These are phyloP conservation scores for Aspergillus unguis DNA, from an alignment of 2,329 filamentous ascomycete genomes.

Conservation along the genomic window DNA sequence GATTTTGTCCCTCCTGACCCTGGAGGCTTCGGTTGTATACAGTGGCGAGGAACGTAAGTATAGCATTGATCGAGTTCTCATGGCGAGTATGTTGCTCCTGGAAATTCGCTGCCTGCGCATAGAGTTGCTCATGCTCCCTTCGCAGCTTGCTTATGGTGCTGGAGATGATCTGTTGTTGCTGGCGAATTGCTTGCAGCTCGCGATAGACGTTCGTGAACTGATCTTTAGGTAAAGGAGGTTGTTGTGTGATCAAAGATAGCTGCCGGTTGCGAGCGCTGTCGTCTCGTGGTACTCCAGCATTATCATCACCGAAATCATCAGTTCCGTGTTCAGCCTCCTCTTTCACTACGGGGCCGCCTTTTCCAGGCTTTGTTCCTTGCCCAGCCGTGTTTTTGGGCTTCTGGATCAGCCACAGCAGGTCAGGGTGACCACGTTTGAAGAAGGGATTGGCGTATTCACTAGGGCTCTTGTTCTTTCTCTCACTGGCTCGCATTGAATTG, in stretches of 20 bases:
- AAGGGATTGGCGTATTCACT: conserved; percentile 98
- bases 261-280: conserved; percentile 38
- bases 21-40: conserved; percentile 94
- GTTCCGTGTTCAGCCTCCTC: conserved; percentile 64
- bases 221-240: conserved; percentile 57
- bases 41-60: conserved; percentile 91
- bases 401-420: conserved; percentile 92
- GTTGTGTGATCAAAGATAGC: conserved; percentile 41
- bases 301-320: conserved; percentile 53
- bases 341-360: conserved; percentile 45
- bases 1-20: conserved; percentile 72
- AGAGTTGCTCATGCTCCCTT: conserved; percentile 81
- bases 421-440: conserved; percentile 88
- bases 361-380: conserved; percentile 52
- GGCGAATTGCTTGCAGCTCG: conserved; percentile 76
- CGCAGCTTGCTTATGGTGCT: conserved; percentile 75
- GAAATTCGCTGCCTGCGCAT: conserved; percentile 82
- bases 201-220: conserved; percentile 74
- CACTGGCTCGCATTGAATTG: conserved; percentile 95
- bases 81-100: conserved; percentile 93
- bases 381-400: conserved; percentile 75
- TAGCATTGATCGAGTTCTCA: conserved; percentile 98
- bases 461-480: conserved; percentile 94
- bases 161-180: conserved; percentile 82
- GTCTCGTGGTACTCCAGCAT: conserved; percentile 29